phyloP scores from a whole-genome alignment of 1,284 basidiomycete species.

The Trametes sp. region DNA sequence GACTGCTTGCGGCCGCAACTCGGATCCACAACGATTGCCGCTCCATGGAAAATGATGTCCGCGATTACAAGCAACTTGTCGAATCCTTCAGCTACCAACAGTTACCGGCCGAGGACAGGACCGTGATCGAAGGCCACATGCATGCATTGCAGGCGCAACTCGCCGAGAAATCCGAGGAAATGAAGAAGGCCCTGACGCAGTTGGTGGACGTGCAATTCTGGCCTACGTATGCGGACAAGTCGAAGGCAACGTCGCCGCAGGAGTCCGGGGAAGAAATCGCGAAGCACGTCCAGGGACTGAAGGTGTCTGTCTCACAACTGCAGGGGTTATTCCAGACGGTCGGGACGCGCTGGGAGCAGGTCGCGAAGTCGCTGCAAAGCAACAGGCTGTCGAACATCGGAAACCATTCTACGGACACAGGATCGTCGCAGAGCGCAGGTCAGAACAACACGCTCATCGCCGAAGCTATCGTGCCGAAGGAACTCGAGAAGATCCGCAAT shows the following conservation, averaged over 20 bases:
- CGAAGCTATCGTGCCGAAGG: conserved; percentile 27
- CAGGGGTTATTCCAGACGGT: conserved; percentile 24
- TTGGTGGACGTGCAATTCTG: conserved; percentile 25
- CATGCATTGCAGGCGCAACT: conserved; percentile 24
- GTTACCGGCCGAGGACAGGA: conserved; percentile 22
- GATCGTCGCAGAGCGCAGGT: conserved; percentile 1
- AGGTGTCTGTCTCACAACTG: conserved; percentile 20
- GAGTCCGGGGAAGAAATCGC: conserved; percentile 16
- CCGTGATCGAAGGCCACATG: conserved; percentile 27
- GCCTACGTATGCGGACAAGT: conserved; percentile 20
- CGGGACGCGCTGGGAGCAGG: conserved; percentile 24
- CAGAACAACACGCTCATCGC: conserved; percentile 28
- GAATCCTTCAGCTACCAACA: conserved; percentile 31
- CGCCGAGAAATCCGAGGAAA: conserved; percentile 23
- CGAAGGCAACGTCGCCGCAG: conserved; percentile 9
- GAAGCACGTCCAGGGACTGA: conserved; percentile 18
- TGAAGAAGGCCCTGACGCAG: conserved; percentile 22
- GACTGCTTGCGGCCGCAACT: conserved; percentile 25
- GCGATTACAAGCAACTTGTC: conserved; percentile 29
- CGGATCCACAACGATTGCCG: conserved; percentile 24
- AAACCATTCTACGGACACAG: not conserved
- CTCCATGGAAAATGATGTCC: conserved; percentile 28
- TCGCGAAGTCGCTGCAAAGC: conserved; percentile 19
- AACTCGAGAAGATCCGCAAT: conserved; percentile 28
- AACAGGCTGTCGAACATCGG: conserved; percentile 13